Evolutionary conservation across 345 rosid species (phyloP), one percentile per base, ranked within the genome.

Genomic region (Capsella bursapastoris): DNA sequence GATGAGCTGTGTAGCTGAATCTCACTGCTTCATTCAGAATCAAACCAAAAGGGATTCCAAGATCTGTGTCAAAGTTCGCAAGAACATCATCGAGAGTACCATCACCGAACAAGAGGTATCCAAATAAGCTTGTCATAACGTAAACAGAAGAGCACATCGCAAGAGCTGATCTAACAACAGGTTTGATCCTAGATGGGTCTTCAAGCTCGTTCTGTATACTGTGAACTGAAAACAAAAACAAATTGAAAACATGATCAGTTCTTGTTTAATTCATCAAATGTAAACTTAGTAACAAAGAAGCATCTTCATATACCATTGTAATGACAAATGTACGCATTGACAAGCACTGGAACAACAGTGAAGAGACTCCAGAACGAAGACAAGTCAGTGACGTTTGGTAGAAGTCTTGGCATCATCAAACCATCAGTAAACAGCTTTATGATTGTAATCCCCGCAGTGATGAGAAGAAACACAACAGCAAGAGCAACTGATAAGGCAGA

Each of bases 241-340:
- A 49, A 40, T 18, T 14, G 7, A 25, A n/a, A 59, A 31, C 16
- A 41, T 60, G 12, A 13, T 43, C 47, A 14, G 27, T 27, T 62
- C 44, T 27, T 22, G 27, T 13, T 6, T 58, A 14, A 3, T 9
- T 28, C 57, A 8, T 27, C 12, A 56, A 62, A 57, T 18, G 35
- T n/a, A 8, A 13, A 49, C 3, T 32, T 22, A n/a, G 11, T 3
- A 5, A 31, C 25, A 56, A 27, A 47, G 25, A 64, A 58, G 45
- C 8, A 7, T 64, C 3, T 16, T 38, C 27, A 45, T 78, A 45
- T 89, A 94, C 97, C 96, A 40, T 95, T 90, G 66, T 83, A 92
- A 78, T 92, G 99, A 78, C 97, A 92, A 70, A 92, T 89, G 64
- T 66, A 92, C 27, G 99, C 97, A 40, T 91, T 92, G 81, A 92